These are phyloP conservation scores for Jackrogersella minutella DNA, from an alignment of 495 filamentous ascomycete species.

Conservation along the genomic window DNA sequence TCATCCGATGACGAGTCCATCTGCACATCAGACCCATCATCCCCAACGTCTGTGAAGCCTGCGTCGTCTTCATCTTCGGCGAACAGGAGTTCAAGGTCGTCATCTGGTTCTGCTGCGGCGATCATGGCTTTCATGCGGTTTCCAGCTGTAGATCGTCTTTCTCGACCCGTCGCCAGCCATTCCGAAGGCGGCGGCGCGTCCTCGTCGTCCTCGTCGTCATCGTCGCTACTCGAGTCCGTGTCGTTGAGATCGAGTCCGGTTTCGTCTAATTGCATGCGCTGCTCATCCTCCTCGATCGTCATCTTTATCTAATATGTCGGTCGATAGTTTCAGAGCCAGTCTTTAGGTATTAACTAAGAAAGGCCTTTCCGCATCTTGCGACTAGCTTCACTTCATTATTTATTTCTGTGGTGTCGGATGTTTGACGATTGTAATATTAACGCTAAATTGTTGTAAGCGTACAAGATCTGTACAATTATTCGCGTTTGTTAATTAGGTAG, in stretches of 20 bases:
- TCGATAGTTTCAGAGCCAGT: not conserved
- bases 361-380: conserved; percentile 1
- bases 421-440: not conserved
- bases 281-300: conserved; percentile 24
- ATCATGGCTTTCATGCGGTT: conserved; percentile 83
- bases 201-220: conserved; percentile 32
- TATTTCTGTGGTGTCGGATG: not conserved
- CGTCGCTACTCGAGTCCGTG: conserved; percentile 43
- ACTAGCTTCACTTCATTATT: not conserved
- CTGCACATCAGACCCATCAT: conserved; percentile 76
- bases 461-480: not conserved
- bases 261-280: conserved; percentile 17
- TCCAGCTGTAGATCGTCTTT: conserved; percentile 85
- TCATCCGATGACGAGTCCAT: conserved; percentile 86
- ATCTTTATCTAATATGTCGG: conserved; percentile 3
- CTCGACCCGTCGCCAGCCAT: conserved; percentile 78
- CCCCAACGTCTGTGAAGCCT: conserved; percentile 73
- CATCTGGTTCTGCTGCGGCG: conserved; percentile 75
- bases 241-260: conserved; percentile 28
- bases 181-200: conserved; percentile 58
- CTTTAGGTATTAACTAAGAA: not conserved
- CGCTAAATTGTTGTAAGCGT: not conserved
- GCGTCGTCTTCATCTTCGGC: conserved; percentile 87
- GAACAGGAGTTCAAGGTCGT: conserved; percentile 82
- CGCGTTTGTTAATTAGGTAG: not conserved